Evolutionary conservation across 2,329 filamentous ascomycete genomes (phyloP).

Genomic region (Pezicula carpinea): DNA sequence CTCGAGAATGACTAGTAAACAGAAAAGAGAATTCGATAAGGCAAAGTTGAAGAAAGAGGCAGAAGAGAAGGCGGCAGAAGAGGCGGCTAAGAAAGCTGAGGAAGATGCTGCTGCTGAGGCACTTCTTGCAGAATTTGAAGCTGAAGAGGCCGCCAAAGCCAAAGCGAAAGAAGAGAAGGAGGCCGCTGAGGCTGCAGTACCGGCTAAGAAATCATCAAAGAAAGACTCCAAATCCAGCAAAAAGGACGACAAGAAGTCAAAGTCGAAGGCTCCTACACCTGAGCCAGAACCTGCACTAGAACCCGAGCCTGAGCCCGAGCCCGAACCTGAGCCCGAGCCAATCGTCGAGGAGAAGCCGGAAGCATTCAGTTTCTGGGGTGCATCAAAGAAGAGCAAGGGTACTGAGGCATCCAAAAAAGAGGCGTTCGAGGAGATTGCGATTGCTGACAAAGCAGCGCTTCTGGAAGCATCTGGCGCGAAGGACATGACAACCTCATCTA

Average conservation of each 20-base stretch:
- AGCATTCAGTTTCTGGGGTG: slow-evolving; percentile 55
- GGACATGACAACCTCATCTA: slow-evolving; percentile 37
- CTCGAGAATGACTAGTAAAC: slow-evolving; percentile 1
- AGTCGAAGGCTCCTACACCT: slow-evolving; percentile 18
- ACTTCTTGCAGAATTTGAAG: slow-evolving; percentile 31
- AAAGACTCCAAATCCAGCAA: slow-evolving; percentile 32
- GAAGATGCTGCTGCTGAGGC: slow-evolving; percentile 29
- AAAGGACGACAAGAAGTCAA: slow-evolving; percentile 32
- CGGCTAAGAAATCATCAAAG: slow-evolving; percentile 24
- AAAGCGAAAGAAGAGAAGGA: slow-evolving; percentile 30
- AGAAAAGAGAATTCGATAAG: slow-evolving; percentile 17
- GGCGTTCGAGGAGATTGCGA: slow-evolving; percentile 39
- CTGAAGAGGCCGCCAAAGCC: slow-evolving; percentile 32
- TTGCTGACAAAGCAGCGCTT: slow-evolving; percentile 46
- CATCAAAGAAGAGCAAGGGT: slow-evolving; percentile 38
- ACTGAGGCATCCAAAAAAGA: slow-evolving; percentile 32
- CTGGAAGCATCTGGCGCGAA: slow-evolving; percentile 39
- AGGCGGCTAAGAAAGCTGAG: slow-evolving; percentile 34
- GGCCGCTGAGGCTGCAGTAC: slow-evolving; percentile 35
- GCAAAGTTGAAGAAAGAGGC: slow-evolving; percentile 22
- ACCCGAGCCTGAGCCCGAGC: slow-evolving; percentile 9
- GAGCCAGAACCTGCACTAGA: slow-evolving; percentile 20
- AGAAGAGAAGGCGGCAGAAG: slow-evolving; percentile 30
- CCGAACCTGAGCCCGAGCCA: slow-evolving; percentile 30
- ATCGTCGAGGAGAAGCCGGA: slow-evolving; percentile 21